Conservation (phyloP, 129 eudicot genomes). For the Tagetes erecta region DNA sequence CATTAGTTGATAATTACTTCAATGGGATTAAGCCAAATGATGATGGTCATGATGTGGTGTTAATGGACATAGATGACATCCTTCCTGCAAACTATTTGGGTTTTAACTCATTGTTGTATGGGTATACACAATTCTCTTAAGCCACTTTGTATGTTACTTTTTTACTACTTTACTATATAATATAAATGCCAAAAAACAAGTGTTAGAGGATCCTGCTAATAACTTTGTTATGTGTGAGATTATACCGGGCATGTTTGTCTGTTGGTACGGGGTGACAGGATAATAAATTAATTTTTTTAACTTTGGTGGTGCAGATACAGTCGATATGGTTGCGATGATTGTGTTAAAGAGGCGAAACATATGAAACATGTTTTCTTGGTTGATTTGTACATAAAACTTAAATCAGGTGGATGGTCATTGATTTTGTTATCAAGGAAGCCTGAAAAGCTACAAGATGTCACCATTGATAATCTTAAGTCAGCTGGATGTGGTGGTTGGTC, state of each 20-base stretch:
- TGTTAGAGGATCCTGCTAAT: no score
- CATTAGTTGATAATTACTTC: slow-evolving; percentile 48
- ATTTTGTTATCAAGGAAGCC: slow-evolving; percentile 62
- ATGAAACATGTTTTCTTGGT: slow-evolving; percentile 41
- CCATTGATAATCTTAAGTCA: slow-evolving; percentile 43
- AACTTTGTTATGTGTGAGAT: no score
- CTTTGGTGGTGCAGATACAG: slow-evolving; percentile 33
- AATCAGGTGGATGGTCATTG: slow-evolving; percentile 52
- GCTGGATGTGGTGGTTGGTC: slow-evolving; percentile 58
- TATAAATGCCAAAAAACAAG: no score
- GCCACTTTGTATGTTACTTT: no score
- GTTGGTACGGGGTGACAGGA: no score
- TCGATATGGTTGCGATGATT: slow-evolving; percentile 34
- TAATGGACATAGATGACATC: slow-evolving; percentile 66
- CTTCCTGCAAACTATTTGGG: slow-evolving; percentile 26
- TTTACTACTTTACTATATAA: no score
- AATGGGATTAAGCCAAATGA: slow-evolving; percentile 29
- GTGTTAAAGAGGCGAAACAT: slow-evolving; percentile 42
- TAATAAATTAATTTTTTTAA: not conserved
- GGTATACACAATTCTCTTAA: slow-evolving; percentile 31
- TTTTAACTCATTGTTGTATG: slow-evolving; percentile 16
- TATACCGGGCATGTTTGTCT: no score
- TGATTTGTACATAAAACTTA: slow-evolving; percentile 50
- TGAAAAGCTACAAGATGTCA: slow-evolving; percentile 43
- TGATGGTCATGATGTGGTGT: slow-evolving; percentile 47